These are phyloP conservation scores for Tylopilus balloui DNA, from an alignment of 768 basidiomycete species.

Conservation along the genomic window DNA sequence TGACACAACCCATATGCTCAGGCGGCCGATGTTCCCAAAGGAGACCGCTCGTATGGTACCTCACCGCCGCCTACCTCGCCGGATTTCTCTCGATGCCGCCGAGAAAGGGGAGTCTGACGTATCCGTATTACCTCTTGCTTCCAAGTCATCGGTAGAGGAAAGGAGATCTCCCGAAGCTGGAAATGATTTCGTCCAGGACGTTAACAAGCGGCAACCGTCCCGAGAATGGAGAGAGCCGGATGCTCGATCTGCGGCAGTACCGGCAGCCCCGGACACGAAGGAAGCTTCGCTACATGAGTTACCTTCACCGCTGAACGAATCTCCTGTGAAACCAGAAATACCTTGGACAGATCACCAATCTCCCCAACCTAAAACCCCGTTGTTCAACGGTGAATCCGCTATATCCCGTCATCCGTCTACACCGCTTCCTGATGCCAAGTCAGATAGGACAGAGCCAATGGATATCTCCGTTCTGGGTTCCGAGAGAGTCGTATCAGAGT, in stretches of 20 bases:
- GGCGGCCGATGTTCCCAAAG: conserved; percentile 2
- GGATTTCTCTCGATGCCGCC: conserved; percentile 2
- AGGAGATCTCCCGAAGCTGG: background rate
- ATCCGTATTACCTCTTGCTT: background rate
- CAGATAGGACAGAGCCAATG: conserved; percentile 1
- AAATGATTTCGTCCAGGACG: background rate
- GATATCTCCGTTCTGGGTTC: background rate
- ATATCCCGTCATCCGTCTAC: background rate
- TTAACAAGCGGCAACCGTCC: background rate
- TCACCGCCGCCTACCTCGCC: conserved; percentile 20
- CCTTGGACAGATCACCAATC: background rate
- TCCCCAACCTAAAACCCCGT: background rate
- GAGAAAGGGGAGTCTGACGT: background rate
- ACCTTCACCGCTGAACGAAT: background rate
- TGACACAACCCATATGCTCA: background rate
- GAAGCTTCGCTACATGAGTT: background rate
- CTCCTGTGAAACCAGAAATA: background rate
- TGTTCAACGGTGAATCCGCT: background rate
- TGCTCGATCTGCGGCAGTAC: background rate
- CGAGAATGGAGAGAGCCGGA: background rate
- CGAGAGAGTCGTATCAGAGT: background rate
- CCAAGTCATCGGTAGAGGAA: background rate
- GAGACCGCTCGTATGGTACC: conserved; percentile 28
- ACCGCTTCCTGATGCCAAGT: background rate
- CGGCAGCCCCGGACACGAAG: background rate